phyloP scores from a whole-genome alignment of 768 basidiomycete species.

The Agaricus bisporus region DNA sequence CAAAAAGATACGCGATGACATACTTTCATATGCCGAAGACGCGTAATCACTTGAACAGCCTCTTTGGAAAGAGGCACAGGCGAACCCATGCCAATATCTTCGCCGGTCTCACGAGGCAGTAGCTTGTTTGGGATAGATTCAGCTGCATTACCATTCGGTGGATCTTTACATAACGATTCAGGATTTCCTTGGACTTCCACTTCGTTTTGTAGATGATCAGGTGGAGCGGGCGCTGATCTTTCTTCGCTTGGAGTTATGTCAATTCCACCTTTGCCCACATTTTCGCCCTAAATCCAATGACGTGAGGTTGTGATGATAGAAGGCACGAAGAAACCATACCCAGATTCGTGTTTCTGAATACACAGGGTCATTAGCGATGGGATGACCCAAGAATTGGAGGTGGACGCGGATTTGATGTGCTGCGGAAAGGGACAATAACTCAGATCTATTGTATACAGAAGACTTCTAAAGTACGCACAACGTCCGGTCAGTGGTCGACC shows the following conservation, averaged over 20 bases:
- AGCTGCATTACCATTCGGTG: constrained; percentile 4
- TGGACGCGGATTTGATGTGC: constrained; percentile 98
- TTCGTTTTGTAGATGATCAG: constrained; percentile 36
- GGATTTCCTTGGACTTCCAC: constrained; percentile 38
- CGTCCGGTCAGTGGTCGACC: constrained; percentile 88
- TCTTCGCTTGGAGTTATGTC: constrained; percentile 66
- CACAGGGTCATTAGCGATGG: constrained; percentile 93
- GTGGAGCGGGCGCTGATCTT: constrained; percentile 57
- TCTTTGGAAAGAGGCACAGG: constrained; percentile 74
- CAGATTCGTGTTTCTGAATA: constrained; percentile 80
- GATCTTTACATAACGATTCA: constrained; percentile 31
- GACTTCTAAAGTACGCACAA: constrained; percentile 48
- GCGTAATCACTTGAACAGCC: constrained; percentile 73
- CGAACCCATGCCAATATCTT: constrained; percentile 85
- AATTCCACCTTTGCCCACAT: constrained; percentile 74
- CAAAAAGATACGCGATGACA: constrained; percentile 11
- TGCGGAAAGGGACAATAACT: constrained; percentile 22
- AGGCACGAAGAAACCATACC: constrained; percentile 32
- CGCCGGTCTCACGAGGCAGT: constrained; percentile 79
- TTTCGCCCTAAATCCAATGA: constrained; percentile 45
- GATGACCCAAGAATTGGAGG: constrained; percentile 87
- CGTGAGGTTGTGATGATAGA: background rate
- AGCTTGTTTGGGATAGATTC: constrained; percentile 28
- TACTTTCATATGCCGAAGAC: constrained; percentile 80
- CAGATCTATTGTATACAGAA: background rate